A percentile compares a stretch with the other conserved stretches of the same genome.
Evolutionary conservation across 352 stramenopile genomes (phyloP).

Genomic region (Pythium aristosporum): DNA sequence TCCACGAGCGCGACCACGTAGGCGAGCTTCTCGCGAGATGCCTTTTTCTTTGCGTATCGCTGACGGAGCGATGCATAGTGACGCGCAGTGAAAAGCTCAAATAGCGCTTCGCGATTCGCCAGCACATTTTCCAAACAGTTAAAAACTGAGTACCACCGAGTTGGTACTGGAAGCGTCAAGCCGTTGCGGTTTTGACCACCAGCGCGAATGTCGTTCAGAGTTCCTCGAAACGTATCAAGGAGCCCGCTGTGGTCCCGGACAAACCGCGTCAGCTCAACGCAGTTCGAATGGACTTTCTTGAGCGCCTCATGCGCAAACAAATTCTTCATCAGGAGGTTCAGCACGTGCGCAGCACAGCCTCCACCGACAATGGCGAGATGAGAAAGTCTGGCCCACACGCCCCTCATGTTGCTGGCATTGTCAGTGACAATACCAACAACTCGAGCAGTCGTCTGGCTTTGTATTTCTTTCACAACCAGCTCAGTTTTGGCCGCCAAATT

Average conservation of each 20-base stretch:
- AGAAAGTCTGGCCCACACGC: not conserved
- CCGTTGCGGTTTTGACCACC: not conserved
- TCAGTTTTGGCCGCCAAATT: not conserved
- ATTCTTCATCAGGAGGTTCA: slow-evolving; percentile 20
- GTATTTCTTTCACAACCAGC: slow-evolving; percentile 6
- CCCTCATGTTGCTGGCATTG: slow-evolving; percentile 12
- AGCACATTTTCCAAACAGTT: not conserved
- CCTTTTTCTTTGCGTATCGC: not conserved
- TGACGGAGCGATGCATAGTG: not conserved
- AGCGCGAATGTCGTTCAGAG: not conserved
- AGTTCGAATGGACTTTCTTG: not conserved
- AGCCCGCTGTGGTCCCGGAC: slow-evolving; percentile 9
- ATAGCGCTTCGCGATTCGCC: not conserved
- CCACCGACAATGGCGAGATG: slow-evolving; percentile 3
- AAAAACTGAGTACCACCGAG: slow-evolving; percentile 11
- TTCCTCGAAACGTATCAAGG: slow-evolving; percentile 6
- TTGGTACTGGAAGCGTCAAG: slow-evolving; percentile 3
- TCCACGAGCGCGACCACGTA: not conserved
- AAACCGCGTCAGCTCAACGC: not conserved
- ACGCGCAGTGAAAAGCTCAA: not conserved
- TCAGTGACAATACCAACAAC: slow-evolving; percentile 18
- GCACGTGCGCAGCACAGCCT: slow-evolving; percentile 12
- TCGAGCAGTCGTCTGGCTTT: not conserved
- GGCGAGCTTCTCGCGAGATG: not conserved
- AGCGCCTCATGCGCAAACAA: not conserved